Evolutionary conservation across 768 basidiomycete genomes (phyloP).

Genomic region (Lentinula raphanica): DNA sequence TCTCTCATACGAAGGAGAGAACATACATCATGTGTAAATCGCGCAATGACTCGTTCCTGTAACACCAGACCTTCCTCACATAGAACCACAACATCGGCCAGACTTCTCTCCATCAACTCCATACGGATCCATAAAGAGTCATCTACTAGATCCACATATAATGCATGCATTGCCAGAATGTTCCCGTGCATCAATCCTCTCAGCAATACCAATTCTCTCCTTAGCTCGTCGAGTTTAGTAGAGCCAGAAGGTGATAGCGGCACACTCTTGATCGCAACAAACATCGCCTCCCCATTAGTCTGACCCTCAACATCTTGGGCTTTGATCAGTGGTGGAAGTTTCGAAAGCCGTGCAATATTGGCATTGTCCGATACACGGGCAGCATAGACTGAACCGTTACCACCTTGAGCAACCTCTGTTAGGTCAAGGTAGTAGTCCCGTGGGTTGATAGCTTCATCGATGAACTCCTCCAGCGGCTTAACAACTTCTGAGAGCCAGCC

Average conservation of each 20-base stretch:
- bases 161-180: constrained; percentile 59
- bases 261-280: constrained; percentile 78
- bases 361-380: constrained; percentile 30
- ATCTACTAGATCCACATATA: constrained; percentile 64
- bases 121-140: constrained; percentile 80
- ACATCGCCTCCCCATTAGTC: constrained; percentile 25
- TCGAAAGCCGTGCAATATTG: constrained; percentile 27
- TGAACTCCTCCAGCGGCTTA: constrained; percentile 54
- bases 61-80: constrained; percentile 57
- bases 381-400: constrained; percentile 66
- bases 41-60: constrained; percentile 63
- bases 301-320: constrained; percentile 34
- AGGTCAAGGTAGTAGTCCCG: constrained; percentile 59
- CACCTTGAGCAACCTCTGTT: constrained; percentile 79
- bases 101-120: constrained; percentile 86
- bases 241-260: constrained; percentile 52
- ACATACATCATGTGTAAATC: constrained; percentile 76
- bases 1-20: no score
- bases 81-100: constrained; percentile 74
- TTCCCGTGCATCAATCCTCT: constrained; percentile 53
- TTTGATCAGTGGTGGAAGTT: constrained; percentile 33
- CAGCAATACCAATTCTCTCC: constrained; percentile 58
- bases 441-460: constrained; percentile 60
- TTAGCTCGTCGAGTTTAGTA: constrained; percentile 59
- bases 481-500: constrained; percentile 62